A percentile compares a stretch with the other conserved stretches of the same genome.
These are phyloP conservation scores for Arthrobotrys pseudoclavata DNA, from an alignment of 2,329 filamentous ascomycete species.

Conservation along the genomic window DNA sequence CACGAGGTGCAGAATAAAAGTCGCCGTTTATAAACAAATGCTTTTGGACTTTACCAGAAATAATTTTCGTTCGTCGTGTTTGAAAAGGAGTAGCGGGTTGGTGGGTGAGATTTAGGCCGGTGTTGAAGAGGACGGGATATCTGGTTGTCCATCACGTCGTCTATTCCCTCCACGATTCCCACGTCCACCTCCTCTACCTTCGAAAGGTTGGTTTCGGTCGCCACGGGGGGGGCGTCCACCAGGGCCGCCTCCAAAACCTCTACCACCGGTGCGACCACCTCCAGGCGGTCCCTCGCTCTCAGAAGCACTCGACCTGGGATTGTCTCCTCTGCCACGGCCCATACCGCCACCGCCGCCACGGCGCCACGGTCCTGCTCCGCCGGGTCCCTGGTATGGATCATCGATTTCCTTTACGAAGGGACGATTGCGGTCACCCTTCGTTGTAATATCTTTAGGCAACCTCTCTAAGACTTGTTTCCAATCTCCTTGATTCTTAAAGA, in stretches of 20 bases:
- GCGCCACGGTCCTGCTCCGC: slow-evolving; percentile 73
- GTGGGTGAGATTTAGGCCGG: slow-evolving; percentile 27
- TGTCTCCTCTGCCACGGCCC: slow-evolving; percentile 83
- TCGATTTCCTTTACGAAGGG: slow-evolving; percentile 79
- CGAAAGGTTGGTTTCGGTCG: slow-evolving; percentile 69
- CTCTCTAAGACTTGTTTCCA: slow-evolving; percentile 83
- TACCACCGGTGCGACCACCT: slow-evolving; percentile 69
- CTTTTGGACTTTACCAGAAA: slow-evolving; percentile 45
- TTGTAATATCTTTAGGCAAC: slow-evolving; percentile 79
- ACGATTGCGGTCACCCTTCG: slow-evolving; percentile 76
- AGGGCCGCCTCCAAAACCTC: slow-evolving; percentile 70
- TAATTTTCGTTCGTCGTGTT: neutral
- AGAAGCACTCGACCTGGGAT: slow-evolving; percentile 70
- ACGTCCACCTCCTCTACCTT: slow-evolving; percentile 66
- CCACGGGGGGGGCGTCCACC: slow-evolving; percentile 72
- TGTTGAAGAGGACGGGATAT: slow-evolving; percentile 39
- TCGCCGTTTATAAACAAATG: slow-evolving; percentile 55
- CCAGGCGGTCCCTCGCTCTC: slow-evolving; percentile 62
- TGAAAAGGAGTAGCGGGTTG: slow-evolving; percentile 2
- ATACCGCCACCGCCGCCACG: slow-evolving; percentile 76
- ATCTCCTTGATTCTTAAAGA: slow-evolving; percentile 84
- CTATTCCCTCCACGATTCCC: slow-evolving; percentile 69
- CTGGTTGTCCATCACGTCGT: slow-evolving; percentile 50
- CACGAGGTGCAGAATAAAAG: slow-evolving; percentile 17
- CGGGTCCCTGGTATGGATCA: slow-evolving; percentile 65